Conservation (phyloP, 2,329 filamentous ascomycete genomes). For the Trichoderma harzianum region DNA sequence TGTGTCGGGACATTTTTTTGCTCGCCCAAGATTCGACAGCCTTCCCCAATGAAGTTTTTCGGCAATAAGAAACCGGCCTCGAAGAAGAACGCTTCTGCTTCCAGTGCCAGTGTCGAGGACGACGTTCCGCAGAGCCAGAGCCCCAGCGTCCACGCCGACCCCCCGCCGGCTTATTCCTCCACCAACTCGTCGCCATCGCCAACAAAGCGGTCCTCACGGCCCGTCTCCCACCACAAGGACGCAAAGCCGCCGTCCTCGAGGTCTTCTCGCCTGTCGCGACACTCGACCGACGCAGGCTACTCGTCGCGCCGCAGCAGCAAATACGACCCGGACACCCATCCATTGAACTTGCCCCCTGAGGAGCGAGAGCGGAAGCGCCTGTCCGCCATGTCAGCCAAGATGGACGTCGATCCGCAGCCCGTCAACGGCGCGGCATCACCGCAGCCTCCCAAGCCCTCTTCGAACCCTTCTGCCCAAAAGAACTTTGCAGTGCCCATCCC, state of each 20-base stretch:
- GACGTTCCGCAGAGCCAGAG: conserved; percentile 39
- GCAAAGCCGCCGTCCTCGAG: conserved; percentile 35
- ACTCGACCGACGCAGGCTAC: conserved; percentile 47
- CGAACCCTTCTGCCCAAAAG: conserved; percentile 37
- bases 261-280: conserved; percentile 45
- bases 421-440: conserved; percentile 53
- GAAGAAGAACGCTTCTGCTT: conserved; percentile 39
- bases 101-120: conserved; percentile 31
- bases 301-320: conserved; percentile 50
- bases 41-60: conserved; percentile 51
- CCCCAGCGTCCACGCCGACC: conserved; percentile 35
- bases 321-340: conserved; percentile 71
- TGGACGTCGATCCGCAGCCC: conserved; percentile 73
- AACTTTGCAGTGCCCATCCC: conserved; percentile 54
- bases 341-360: conserved; percentile 85
- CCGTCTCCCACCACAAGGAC: conserved; percentile 28
- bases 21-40: conserved; percentile 17
- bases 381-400: conserved; percentile 63
- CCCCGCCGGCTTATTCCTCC: conserved; percentile 28
- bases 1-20: conserved; percentile 36
- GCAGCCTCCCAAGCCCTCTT: conserved; percentile 36
- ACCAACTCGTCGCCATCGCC: conserved; percentile 28
- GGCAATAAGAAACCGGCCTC: conserved; percentile 41
- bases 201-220: conserved; percentile 29
- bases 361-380: conserved; percentile 80